Percentiles rank a stretch among this genome's conserved stretches.
phyloP scores from a whole-genome alignment of 2,329 filamentous ascomycete genomes.

The Dothistroma septosporum region DNA sequence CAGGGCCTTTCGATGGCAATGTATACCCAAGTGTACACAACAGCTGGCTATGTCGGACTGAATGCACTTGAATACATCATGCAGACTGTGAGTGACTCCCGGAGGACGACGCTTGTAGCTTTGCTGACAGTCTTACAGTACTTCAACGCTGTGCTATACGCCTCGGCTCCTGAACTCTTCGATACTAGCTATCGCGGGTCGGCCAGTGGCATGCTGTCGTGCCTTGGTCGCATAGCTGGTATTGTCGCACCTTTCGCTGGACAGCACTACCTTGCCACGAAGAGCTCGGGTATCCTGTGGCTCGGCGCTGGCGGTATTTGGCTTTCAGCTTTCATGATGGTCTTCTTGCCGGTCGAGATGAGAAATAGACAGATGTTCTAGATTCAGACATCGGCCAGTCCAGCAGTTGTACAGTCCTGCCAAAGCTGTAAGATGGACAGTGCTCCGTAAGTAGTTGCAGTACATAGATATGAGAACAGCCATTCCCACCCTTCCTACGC shows the following conservation, averaged over 20 bases:
- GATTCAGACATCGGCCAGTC: background rate
- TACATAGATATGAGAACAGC: too few relatives aligned
- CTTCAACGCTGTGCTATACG: constrained; percentile 51
- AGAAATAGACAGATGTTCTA: constrained; percentile 17
- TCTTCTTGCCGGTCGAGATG: constrained; percentile 17
- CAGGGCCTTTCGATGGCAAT: constrained; percentile 46
- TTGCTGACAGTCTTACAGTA: background rate
- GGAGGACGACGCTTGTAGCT: too few relatives aligned
- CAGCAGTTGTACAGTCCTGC: too few relatives aligned
- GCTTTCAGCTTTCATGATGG: constrained; percentile 11
- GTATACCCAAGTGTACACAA: constrained; percentile 44
- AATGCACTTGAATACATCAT: constrained; percentile 54
- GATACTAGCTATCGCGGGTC: constrained; percentile 46
- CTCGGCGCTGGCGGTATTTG: constrained; percentile 14
- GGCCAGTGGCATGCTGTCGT: constrained; percentile 45
- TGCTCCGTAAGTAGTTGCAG: too few relatives aligned
- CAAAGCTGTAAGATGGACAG: too few relatives aligned
- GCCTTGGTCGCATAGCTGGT: constrained; percentile 14
- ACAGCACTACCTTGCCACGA: constrained; percentile 6
- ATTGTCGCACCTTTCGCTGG: constrained; percentile 16
- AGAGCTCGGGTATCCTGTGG: constrained; percentile 12
- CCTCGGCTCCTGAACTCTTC: constrained; percentile 51
- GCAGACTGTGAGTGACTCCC: constrained; percentile 39
- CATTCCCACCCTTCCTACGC: too few relatives aligned
- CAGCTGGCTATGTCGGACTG: constrained; percentile 47